A percentile compares a stretch with the other conserved stretches of the same genome.
phyloP scores from a whole-genome alignment of 1,139 yeast species.

The Tardiomyces blankii region DNA sequence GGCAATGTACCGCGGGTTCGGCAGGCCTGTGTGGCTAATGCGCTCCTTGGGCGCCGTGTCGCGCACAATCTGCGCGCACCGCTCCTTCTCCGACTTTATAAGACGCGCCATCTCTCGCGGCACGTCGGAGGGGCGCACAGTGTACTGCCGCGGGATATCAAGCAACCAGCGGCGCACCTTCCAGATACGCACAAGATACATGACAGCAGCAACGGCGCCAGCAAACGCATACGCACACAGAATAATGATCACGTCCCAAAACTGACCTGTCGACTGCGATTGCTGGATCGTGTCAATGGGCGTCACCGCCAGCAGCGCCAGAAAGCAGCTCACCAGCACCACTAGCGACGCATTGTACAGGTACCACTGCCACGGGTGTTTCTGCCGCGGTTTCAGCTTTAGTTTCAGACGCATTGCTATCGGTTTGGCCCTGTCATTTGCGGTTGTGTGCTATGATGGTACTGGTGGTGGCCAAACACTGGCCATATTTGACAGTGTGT shows the following conservation, averaged over 20 bases:
- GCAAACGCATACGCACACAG: slow-evolving; percentile 61
- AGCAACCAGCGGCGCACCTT: slow-evolving; percentile 46
- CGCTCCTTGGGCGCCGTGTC: slow-evolving; percentile 29
- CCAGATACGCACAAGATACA: slow-evolving; percentile 43
- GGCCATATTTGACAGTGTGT: too few species aligned
- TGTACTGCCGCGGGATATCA: slow-evolving; percentile 64
- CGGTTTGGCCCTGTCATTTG: slow-evolving; percentile 1
- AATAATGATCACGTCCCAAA: slow-evolving; percentile 58
- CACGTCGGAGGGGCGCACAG: slow-evolving; percentile 57
- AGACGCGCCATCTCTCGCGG: slow-evolving; percentile 36
- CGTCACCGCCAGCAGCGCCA: slow-evolving; percentile 50
- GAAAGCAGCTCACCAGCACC: slow-evolving; percentile 37
- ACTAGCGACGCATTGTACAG: slow-evolving; percentile 45
- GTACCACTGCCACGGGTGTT: slow-evolving; percentile 1
- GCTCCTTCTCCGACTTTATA: slow-evolving; percentile 33
- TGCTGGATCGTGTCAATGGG: slow-evolving; percentile 66
- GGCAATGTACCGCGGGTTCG: slow-evolving; percentile 20
- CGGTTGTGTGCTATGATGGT: neutral
- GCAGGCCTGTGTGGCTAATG: slow-evolving; percentile 54
- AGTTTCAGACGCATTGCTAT: neutral
- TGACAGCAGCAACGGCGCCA: slow-evolving; percentile 35
- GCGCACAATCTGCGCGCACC: slow-evolving; percentile 38
- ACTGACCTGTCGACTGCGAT: slow-evolving; percentile 43
- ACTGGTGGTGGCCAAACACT: neutral
- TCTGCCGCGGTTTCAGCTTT: neutral